Evolutionary conservation across 257 asterid species (phyloP), one percentile per base, ranked within the genome.

Genomic region (Capsicum chinense): DNA sequence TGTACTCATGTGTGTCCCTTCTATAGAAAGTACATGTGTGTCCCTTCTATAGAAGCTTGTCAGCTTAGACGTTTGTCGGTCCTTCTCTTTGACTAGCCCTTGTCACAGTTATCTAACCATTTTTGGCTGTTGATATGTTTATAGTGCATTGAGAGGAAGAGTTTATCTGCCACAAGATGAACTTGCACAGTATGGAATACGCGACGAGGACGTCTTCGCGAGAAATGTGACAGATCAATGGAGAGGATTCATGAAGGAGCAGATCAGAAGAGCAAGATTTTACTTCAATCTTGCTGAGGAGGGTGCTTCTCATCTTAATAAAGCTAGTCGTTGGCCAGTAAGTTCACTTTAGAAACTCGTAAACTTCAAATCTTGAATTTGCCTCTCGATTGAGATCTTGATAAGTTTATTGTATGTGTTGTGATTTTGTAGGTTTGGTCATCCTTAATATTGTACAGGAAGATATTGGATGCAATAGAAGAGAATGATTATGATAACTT

Each of bases 301-400:
- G 33, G 98, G 97, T 54, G 98, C 93, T 56, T 86, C 97, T 37
- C 97, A 94, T 88, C 97, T 94, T 42, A 89, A 91, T 88, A 86
- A 91, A 87, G 92, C 92, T 60, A 94, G 98, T 80, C 97, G 98
- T 60, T 94, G 97, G 98, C 97, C 97, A 93, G 98, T 94, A 88
- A 88, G 58, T 16, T 21, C 44, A 44, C 10, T 35, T 66, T 9
- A 33, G 33, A 1, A 26, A 26, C 33, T 26, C 33, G 2, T 69
- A 69, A 69, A 2, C 56, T 16, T 69, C 56, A 69, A 69, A 69
- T 42, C 12, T 42, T 69, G 79, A 0, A 42, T 42, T 0, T 0
- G 6, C 54, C 67, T 59, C 16, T 56, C 16, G 16, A 4, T 76
- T 14, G 0, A 26, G 0, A 4, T 52, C 9, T 52, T 76, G 63